A percentile compares a stretch with the other conserved stretches of the same genome.
phyloP scores from a whole-genome alignment of 2,329 filamentous ascomycete species.

The Stagonosporopsis vannaccii region DNA sequence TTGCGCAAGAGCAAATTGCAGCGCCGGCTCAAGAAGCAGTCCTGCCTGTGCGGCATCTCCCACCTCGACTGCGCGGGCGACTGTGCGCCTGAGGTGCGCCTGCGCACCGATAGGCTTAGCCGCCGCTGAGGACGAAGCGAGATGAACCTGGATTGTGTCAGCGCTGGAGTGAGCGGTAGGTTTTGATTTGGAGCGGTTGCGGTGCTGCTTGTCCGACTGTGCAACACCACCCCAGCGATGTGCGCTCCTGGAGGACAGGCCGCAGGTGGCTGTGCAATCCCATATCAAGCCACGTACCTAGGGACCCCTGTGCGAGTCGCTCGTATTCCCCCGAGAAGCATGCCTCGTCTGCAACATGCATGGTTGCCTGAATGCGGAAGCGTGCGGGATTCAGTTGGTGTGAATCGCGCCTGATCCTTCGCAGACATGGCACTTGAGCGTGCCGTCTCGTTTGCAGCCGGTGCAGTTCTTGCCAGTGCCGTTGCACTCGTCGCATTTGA shows the following conservation, averaged over 20 bases:
- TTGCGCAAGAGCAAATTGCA: conserved; percentile 10
- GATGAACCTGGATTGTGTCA: conserved; percentile 4
- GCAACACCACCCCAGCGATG: not conserved
- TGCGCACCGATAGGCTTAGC: conserved; percentile 22
- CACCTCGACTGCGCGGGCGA: not conserved
- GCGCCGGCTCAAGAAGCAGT: not conserved
- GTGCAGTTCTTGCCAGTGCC: conserved; percentile 34
- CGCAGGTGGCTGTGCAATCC: conserved; percentile 9
- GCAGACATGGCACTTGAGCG: conserved; percentile 40
- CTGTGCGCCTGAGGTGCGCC: conserved; percentile 17
- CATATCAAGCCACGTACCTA: conserved; percentile 21
- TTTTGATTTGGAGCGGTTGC: not conserved
- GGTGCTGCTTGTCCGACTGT: not conserved
- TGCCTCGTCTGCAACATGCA: conserved; percentile 14
- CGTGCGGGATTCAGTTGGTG: conserved; percentile 32
- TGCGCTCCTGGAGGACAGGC: not conserved
- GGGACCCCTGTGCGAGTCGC: conserved; percentile 23
- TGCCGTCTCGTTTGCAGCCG: conserved; percentile 40
- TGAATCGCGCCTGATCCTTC: conserved; percentile 46
- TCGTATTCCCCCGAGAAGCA: conserved; percentile 18
- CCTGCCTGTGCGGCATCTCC: not conserved
- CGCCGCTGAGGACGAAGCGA: not conserved
- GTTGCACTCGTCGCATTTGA: conserved; percentile 45
- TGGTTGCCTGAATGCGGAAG: conserved; percentile 10
- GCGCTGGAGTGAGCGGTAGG: not conserved